Base-by-base conservation (phyloP, 352 stramenopile species). In the Phytophthora megakarya region DNA sequence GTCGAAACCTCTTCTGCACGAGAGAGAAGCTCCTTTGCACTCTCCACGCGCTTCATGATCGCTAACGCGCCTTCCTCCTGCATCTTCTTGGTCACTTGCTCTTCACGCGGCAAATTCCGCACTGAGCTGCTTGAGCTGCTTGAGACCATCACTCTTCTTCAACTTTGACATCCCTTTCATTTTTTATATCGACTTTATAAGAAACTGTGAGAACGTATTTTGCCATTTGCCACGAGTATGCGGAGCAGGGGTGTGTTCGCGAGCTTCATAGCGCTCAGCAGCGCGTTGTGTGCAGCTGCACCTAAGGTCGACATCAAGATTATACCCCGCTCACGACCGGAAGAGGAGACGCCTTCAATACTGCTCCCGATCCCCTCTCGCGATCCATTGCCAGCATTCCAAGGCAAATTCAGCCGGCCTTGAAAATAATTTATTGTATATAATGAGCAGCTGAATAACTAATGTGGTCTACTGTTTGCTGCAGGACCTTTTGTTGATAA, bases 241-340 rank as follows among this genome's bases (percentile, higher is more conserved):
- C 38, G 35, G n/a, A 22, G 45, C 42, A 72, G 47, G 37, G 60
- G 42, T 30, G 28, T 75, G 35, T 43, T 72, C 48, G 54, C 43
- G 25, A 22, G 37, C 15, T 54, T 49, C 21, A n/a, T 79, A 19
- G 60, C 65, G 43, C 45, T 81, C 1, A 52, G 45, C 10, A 57
- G 58, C 44, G 33, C 59, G n/a, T 22, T 75, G 21, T 84, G 78
- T 39, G 42, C 48, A 0, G 84, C 70, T 16, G 72, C 72, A 2
- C 80, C 75, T 19, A 88, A 76, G 47, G 72, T 89, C n/a, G 64
- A 76, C n/a, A 93, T 93, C 47, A 73, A 71, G 7, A 61, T 93
- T 23, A 73, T 90, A 16, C 43, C 71, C 44, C 80, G 81, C 1
- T 68, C 76, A 15, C 55, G 52, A 0, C 40, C 55, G 1, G 61